Percentiles rank a stretch among this genome's conserved stretches.
phyloP scores from a whole-genome alignment of 345 rosid genomes.

The Brassica nigra region DNA sequence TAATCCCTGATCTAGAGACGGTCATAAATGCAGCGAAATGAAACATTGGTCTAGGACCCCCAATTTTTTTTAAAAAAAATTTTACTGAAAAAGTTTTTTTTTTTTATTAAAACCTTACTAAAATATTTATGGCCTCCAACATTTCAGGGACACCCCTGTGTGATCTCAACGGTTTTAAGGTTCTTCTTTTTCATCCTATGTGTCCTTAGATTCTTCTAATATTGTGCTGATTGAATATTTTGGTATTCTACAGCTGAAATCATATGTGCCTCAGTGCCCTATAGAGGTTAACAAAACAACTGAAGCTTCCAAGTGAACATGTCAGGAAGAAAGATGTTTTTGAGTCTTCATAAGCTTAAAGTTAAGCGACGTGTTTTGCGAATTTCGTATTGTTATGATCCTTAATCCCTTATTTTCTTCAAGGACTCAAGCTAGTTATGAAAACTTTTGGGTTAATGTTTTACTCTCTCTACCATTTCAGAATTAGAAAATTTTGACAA shows the following conservation, averaged over 20 bases:
- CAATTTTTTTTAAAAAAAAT: no score
- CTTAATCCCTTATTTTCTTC: background rate
- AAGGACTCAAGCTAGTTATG: background rate
- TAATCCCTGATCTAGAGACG: conserved; percentile 66
- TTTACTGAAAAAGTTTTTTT: background rate
- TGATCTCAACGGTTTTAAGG: no score
- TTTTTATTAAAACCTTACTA: no score
- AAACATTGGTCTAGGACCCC: no score
- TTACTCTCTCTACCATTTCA: background rate
- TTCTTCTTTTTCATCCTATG: no score
- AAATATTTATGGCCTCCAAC: no score
- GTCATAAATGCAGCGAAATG: background rate
- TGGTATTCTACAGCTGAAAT: conserved; percentile 18
- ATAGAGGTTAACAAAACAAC: conserved; percentile 3
- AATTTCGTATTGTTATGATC: background rate
- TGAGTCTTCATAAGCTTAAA: background rate
- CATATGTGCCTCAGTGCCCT: conserved; percentile 27
- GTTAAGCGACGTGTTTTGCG: background rate
- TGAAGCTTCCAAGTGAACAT: conserved; percentile 27
- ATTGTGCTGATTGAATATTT: background rate
- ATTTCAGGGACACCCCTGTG: no score
- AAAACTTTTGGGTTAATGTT: background rate
- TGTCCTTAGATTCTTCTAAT: no score
- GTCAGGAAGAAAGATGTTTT: background rate
- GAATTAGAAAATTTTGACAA: background rate